Evolutionary conservation across 257 asterid genomes (phyloP), one percentile per base, ranked within the genome.

Genomic region (Forsythia suspensa): DNA sequence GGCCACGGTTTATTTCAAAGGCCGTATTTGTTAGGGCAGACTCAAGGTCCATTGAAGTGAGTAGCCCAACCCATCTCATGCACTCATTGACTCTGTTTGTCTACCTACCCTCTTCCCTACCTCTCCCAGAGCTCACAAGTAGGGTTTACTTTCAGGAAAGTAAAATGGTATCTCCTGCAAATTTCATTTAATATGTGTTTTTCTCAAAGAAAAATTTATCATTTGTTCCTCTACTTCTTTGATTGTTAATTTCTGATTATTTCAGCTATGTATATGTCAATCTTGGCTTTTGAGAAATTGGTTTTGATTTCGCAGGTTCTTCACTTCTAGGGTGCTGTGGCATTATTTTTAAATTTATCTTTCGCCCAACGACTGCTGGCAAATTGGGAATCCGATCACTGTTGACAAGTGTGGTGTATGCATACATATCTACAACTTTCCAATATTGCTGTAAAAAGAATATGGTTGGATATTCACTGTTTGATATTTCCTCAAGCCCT

Each of bases 401-500:
- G 77, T 80, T 43, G 82, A 73, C 1, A 40, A 43, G 67, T 55
- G 16, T 59, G 24, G 9, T 20, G 75, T 67, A 11, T 73, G 61
- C 59, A 40, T 78, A 51, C 74, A 72, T 48, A 38, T 18, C 42
- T 24, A 1, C 61, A 12, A 67, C 24, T 74, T 37, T 70, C 41
- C 61, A 16, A 59, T 44, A 59, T 68, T 71, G 72, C 46, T 74
- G 63, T 29, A 37, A 18, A n/a, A 77, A 39, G 70, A 67, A 80
- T 44, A 94, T 92, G 98, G 90, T 79, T 41, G 92, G 89, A 72
- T 88, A 82, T 81, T 76, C 91, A 37, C 48, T 86, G 73, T 66
- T 76, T 76, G 86, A 79, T 80, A 81, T 85, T 59, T 87, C 97
- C 44, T 76, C 88, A 41, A 75, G 83, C 81, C 84, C 93, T 21